Evolutionary conservation across 495 filamentous ascomycete species (phyloP), one percentile per base, ranked within the genome.

Genomic region (Penicillium maclennaniae): DNA sequence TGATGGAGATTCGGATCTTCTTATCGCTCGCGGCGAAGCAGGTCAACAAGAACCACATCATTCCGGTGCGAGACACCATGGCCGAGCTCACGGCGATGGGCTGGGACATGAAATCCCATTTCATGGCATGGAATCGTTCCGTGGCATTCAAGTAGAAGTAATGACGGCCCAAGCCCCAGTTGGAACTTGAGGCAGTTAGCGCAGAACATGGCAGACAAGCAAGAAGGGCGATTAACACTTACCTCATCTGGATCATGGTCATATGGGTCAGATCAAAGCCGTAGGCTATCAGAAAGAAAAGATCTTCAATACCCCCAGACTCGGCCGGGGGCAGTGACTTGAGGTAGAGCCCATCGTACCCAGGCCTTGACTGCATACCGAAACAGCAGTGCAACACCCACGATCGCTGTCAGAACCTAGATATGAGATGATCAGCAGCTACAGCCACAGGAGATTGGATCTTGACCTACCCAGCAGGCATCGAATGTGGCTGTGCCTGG

Each of bases 81-180:
- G 77, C 55, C 73, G 77, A 51, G 75, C 72, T 4, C 69, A 83
- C 28, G 71, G 70, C 73, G 14, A 69, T 38, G 0, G 67, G 70
- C 45, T 72, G 69, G 0, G 66, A 71, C 1, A 68, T 51, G 26
- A 66, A 70, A 21, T 70, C 68, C 43, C 58, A 69, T 51, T 60
- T 69, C 59, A 72, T 57, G 6, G 66, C 49, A 37, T 60, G 28
- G 6, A 51, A 40, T 27, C 53, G 61, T 34, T 73, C 53, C 4
- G 43, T 43, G 0, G 34, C 9, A 6, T 48, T 55, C 9, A 73
- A 31, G 44, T 64, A 67, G 47, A 55, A 70, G 27, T 56, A 65
- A 47, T 71, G 68, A 36, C 65, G 56, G n/a, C 70, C 70, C 3
- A 73, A 47, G 8, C 70, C 70, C 59, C 56, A 69, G 15, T 60